Percentiles rank a stretch among this genome's conserved stretches.
phyloP scores from a whole-genome alignment of 1,284 basidiomycete species.

The Rhodotorula sp. region DNA sequence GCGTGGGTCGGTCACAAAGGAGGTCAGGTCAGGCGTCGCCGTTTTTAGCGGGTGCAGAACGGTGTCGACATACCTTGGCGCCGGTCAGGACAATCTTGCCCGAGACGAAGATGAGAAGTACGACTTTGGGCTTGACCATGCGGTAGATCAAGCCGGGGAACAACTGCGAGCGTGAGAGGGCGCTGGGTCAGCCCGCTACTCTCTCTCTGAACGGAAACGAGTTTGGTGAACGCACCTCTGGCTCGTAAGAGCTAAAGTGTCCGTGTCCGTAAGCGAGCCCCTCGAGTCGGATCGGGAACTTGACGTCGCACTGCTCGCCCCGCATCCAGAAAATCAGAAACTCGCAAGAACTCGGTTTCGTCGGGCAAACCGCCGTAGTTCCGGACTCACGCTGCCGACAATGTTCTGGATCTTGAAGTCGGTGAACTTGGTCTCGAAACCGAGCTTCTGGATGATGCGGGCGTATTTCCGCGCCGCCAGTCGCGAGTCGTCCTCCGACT shows the following conservation, averaged over 20 bases:
- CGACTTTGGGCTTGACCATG: slow-evolving; percentile 99
- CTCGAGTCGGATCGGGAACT: slow-evolving; percentile 98
- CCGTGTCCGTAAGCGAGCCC: slow-evolving; percentile 97
- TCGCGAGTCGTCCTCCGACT: slow-evolving; percentile 96
- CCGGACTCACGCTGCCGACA: slow-evolving; percentile 72
- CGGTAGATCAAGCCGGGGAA: slow-evolving; percentile 99
- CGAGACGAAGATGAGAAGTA: slow-evolving; percentile 96
- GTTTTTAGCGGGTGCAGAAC: no score
- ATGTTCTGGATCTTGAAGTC: slow-evolving; percentile 99
- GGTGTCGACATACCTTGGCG: slow-evolving; percentile 86
- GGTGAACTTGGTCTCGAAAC: slow-evolving; percentile 98
- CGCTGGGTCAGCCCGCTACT: slow-evolving; percentile 15
- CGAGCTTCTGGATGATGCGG: slow-evolving; percentile 98
- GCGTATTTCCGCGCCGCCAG: slow-evolving; percentile 98
- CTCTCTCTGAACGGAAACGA: no score
- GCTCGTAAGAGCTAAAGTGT: slow-evolving; percentile 47
- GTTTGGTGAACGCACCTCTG: slow-evolving; percentile 28
- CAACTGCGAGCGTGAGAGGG: slow-evolving; percentile 63
- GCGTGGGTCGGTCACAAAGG: background rate
- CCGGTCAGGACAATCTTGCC: slow-evolving; percentile 99
- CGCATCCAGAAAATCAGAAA: background rate
- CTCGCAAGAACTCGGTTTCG: no score
- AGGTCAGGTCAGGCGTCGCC: slow-evolving; percentile 39
- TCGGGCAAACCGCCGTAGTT: no score
- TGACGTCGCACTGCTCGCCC: slow-evolving; percentile 80